These are phyloP conservation scores for Catharanthus roseus DNA, from an alignment of 257 asterid genomes.

Conservation along the genomic window DNA sequence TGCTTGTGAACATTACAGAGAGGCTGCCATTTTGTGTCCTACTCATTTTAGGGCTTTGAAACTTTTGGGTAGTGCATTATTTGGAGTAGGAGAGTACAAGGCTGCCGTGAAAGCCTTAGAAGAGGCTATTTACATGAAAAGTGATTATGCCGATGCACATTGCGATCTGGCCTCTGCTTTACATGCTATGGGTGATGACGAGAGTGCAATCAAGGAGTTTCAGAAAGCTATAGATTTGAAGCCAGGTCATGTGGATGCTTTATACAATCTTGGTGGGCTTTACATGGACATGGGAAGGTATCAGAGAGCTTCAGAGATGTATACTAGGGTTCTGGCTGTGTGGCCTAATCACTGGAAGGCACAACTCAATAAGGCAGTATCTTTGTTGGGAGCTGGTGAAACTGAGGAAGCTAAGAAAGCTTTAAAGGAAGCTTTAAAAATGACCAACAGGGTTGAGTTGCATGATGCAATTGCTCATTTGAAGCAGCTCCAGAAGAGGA, in stretches of 20 bases:
- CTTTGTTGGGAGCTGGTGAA: slow-evolving; percentile 92
- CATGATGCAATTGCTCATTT: slow-evolving; percentile 85
- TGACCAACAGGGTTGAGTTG: slow-evolving; percentile 90
- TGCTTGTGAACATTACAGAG: slow-evolving; percentile 99
- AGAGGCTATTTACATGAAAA: slow-evolving; percentile 93
- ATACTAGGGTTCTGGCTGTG: slow-evolving; percentile 82
- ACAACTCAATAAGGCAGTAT: slow-evolving; percentile 88
- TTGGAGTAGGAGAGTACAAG: slow-evolving; percentile 96
- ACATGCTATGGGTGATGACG: slow-evolving; percentile 94
- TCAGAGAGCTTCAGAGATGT: slow-evolving; percentile 98
- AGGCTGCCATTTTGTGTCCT: slow-evolving; percentile 96
- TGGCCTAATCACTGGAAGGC: slow-evolving; percentile 99
- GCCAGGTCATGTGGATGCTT: slow-evolving; percentile 94
- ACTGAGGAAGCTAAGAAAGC: slow-evolving; percentile 95
- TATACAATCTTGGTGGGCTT: slow-evolving; percentile 88
- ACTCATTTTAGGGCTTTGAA: slow-evolving; percentile 95
- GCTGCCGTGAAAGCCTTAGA: slow-evolving; percentile 99
- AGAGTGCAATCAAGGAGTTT: slow-evolving; percentile 94
- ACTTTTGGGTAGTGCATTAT: slow-evolving; percentile 95
- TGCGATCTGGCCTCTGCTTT: slow-evolving; percentile 97
- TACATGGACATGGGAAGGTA: slow-evolving; percentile 99
- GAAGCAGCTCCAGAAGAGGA: slow-evolving; percentile 91
- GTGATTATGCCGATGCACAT: slow-evolving; percentile 95
- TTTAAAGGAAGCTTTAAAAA: slow-evolving; percentile 86
- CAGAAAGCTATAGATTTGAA: slow-evolving; percentile 97